phyloP scores from a whole-genome alignment of 768 basidiomycete species.

The Leccinum variicolor region DNA sequence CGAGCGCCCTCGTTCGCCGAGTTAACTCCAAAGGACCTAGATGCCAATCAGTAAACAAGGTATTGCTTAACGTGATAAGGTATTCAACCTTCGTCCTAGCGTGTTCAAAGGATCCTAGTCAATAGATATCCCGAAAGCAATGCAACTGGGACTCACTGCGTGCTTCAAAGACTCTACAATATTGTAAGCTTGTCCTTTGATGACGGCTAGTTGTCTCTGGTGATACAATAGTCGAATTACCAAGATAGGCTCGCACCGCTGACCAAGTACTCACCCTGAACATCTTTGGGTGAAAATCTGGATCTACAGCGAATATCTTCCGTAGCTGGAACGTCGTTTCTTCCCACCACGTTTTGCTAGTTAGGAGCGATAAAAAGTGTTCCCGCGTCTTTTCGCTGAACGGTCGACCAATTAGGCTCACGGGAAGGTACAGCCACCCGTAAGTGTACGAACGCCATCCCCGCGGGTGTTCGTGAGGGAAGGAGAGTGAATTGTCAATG shows the following conservation, averaged over 20 bases:
- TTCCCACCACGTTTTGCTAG: constrained; percentile 88
- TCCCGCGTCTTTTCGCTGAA: constrained; percentile 80
- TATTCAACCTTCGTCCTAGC: constrained; percentile 68
- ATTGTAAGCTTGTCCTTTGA: constrained; percentile 92
- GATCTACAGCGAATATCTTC: constrained; percentile 75
- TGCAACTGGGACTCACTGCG: constrained; percentile 43
- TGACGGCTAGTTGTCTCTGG: constrained; percentile 84
- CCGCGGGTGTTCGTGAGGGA: constrained; percentile 86
- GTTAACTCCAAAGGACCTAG: constrained; percentile 88
- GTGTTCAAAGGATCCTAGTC: constrained; percentile 1
- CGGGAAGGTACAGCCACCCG: constrained; percentile 85
- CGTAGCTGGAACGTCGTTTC: constrained; percentile 77
- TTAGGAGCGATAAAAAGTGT: constrained; percentile 78
- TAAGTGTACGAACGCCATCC: constrained; percentile 82
- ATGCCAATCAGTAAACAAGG: constrained; percentile 8
- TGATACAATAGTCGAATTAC: constrained; percentile 1
- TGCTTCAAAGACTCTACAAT: constrained; percentile 83
- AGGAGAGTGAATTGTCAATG: constrained; percentile 90
- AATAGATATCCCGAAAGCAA: not conserved
- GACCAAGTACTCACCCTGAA: constrained; percentile 54
- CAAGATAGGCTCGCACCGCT: not conserved
- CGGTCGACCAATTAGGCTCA: constrained; percentile 79
- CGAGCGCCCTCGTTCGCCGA: constrained; percentile 72
- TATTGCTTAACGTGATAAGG: not conserved
- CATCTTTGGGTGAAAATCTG: constrained; percentile 90